Base-by-base conservation (phyloP, 148 eudicot species). In the Limonium bicolor region DNA sequence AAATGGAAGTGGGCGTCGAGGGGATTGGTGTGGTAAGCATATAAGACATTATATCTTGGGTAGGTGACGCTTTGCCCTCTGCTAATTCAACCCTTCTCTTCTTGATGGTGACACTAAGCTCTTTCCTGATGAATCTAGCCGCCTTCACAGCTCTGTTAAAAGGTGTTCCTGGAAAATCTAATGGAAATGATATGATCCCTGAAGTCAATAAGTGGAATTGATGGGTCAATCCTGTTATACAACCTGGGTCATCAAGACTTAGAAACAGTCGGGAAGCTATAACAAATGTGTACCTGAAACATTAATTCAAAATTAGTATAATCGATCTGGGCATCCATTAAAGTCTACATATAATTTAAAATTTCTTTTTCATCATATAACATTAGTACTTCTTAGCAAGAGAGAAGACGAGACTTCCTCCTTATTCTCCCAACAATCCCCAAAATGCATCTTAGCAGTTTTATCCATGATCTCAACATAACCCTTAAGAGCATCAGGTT, bases 401-500 rank as follows among this genome's bases (percentile, higher is more conserved):
- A 6, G 68, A 50, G 35, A 31, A 44, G 8, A 54, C 68, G 6
- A 18, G 19, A 68, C 46, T 17, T 58, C 11, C 3, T 37, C 50
- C 6, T 44, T 43, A n/a, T 41, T 36, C 1, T 36, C 63, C 65
- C 65, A 63, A 0, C n/a, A 23, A 11, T 36, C 20, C 10, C 36
- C 44, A 41, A 68, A 43, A 50, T 68, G 68, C 1, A 60, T 50
- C 0, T 31, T 38, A 43, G 55, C 55, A 15, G 39, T n/a, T 6
- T 7, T 19, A 12, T 68, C 73, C 73, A 68, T 68, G 46, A 62
- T 26, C 2, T 46, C 55, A 13, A 48, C 10, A 15, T 41, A 68
- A 42, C 55, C 36, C n/a, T 59, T 57, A 3, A 68, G 42, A 1
- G 69, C 62, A 28, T 68, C 73, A 0, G 69, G 65, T 48, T 68